Evolutionary conservation across 2,329 filamentous ascomycete genomes (phyloP), one percentile per base, ranked within the genome.

Genomic region (Colletotrichum liaoningense): DNA sequence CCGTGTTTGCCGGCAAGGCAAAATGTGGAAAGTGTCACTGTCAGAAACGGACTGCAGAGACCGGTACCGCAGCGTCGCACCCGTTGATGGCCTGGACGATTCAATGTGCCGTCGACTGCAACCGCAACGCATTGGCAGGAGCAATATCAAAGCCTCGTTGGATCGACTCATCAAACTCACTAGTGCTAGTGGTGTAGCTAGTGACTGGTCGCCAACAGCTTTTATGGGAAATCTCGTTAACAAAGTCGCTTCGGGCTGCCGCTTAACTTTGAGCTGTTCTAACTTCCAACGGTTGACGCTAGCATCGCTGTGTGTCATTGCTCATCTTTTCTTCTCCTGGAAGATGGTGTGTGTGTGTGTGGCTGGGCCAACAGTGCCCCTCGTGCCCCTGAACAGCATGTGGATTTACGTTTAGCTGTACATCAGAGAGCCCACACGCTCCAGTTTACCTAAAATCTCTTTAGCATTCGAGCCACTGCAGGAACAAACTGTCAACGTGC

Each of bases 1-100:
- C 35, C 35, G 64, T 24, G n/a, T 22, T 63, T 64, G 62, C 46
- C 46, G 14, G 62, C 46, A 30, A 46, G 62, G 26, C 6, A 49
- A n/a, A 24, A 16, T 12, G 9, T 33, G n/a, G 14, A 35, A 52
- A 16, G 24, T 72, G 49, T 67, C 69, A 35, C 24, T 46, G 59
- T 49, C 38, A 46, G 24, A 56, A 26, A 62, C 24, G 38, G 28
- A 57, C 46, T 30, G 65, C 54, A 62, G 24, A 46, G 11, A 6
- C 14, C 24, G 22, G 52, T 22, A 66, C 68, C 26, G 42, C 55
- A 66, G 56, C 22, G 63, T 67, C 56, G 35, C 56, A 62, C 63
- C 63, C 69, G 56, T 46, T 42, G 33, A 38, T 22, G 26, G 22
- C 35, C 33, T 59, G 24, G 56, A 46, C 58, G 19, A 63, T n/a